These are phyloP conservation scores for Fusarium tanahbumbuense DNA, from an alignment of 2,329 filamentous ascomycete genomes.

Conservation along the genomic window DNA sequence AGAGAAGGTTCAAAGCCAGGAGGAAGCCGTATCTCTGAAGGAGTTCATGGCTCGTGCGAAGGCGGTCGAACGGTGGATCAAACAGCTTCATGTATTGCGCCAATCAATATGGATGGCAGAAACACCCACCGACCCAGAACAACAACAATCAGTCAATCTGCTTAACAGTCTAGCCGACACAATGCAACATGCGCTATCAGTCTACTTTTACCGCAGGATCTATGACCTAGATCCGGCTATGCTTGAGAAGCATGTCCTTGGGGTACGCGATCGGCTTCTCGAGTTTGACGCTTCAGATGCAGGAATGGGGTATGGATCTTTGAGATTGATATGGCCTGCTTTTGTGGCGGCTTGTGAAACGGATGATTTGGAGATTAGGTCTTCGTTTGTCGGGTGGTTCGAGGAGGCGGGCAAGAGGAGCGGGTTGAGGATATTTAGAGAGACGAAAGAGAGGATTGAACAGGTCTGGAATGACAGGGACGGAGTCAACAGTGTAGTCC, in stretches of 20 bases:
- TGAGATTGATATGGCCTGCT: conserved; percentile 34
- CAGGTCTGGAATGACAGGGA: conserved; percentile 17
- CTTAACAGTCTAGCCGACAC: conserved; percentile 21
- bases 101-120: conserved; percentile 16
- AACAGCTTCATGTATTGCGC: conserved; percentile 17
- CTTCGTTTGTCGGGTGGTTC: conserved; percentile 22
- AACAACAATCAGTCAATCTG: conserved; percentile 15
- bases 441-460: conserved; percentile 22
- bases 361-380: neutral
- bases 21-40: neutral
- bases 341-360: conserved; percentile 31
- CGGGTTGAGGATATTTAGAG: conserved; percentile 25
- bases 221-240: conserved; percentile 27
- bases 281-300: conserved; percentile 27
- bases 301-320: conserved; percentile 24
- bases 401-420: conserved; percentile 11
- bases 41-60: conserved; percentile 29
- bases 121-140: conserved; percentile 5
- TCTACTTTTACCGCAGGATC: conserved; percentile 32
- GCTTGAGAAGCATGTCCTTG: conserved; percentile 24
- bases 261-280: conserved; percentile 25
- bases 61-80: conserved; percentile 27
- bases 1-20: conserved; percentile 11
- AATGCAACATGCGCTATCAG: conserved; percentile 30
- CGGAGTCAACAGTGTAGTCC: no score